Base-by-base conservation (phyloP, 208 protist species). In the Strigomonas culicis region DNA sequence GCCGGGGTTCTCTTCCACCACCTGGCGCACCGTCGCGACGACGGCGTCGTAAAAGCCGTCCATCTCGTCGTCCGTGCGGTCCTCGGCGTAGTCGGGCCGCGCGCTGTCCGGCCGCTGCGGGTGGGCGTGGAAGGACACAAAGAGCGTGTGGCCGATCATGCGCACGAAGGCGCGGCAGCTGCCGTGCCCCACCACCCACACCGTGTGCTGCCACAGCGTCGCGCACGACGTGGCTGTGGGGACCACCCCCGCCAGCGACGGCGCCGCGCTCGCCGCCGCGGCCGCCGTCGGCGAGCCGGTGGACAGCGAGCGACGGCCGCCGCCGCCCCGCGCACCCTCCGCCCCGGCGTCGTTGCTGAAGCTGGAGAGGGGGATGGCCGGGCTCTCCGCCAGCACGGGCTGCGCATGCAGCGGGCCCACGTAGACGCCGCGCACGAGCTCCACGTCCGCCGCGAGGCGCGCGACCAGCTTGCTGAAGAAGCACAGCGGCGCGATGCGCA, bases 71-170 rank as follows among this genome's bases (percentile, higher is more conserved):
- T 71, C 17, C 59, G 59, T 7, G 10, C 31, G 27, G 31, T 43
- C 52, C 13, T 46, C 32, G 31, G n/a, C 28, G 15, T 27, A 21
- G 19, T 4, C 51, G 44, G 7, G 43, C 2, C 25, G 51, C 24
- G 47, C 43, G 2, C 13, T 22, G 30, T 44, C 25, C 1, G 39
- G 22, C n/a, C 66, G 49, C 41, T 71, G 70, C 36, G 66, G 59
- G 28, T 82, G 67, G 57, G 79, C 77, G 63, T 93, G 80, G 50
- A 92, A 91, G n/a, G 80, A 80, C 3, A 92, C 50, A 57, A 92
- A 89, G 19, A 95, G 74, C 2, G 85, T 88, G 74, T 90, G 88
- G 4, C 84, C 71, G 31, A 92, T 77, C 60, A 95, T 73, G 19
- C 88, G 88, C 36, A 92, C 50, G 7, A 92, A 63, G 15, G 84